Evolutionary conservation across 148 eudicot genomes (phyloP), one percentile per base, ranked within the genome.

Genomic region (Persicaria maculosa): DNA sequence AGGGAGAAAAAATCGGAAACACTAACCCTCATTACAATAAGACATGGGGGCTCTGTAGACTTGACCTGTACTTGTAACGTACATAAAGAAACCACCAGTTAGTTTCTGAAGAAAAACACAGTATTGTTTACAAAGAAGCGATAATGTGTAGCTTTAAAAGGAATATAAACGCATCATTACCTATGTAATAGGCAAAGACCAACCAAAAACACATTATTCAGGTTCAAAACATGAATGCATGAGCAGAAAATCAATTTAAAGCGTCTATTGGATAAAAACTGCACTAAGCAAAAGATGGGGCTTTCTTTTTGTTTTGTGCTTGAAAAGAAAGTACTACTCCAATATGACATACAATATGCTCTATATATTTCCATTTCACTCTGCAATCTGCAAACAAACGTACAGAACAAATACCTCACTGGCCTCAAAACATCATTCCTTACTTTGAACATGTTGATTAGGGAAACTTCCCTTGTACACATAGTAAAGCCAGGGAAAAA

Each of bases 21-120:
- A 81, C 91, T 71, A 74, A 91, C 98, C 98, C 70, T 93, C 77
- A 80, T 85, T 74, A 83, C 82, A 70, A 89, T 80, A 58, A 83
- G 83, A 72, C 85, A 82, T 78, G 93, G 87, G 45, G 90, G 83
- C 61, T 85, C 84, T 14, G 80, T 53, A 72, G 82, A 61, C 79
- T 80, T 86, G 80, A 85, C 84, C 98, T 93, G 95, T 86, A 85
- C 19, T 11, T 50, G 77, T 5, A 53, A 15, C 72, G 31, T 47
- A 47, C 67, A 20, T 50, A 15, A 22, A 72, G 16, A 72, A 72
- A 71, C 45, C 45, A 64, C 14, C 44, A 64, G 16, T 64, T 40
- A 64, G 69, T 8, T 12, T 36, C 46, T 31, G 31, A 64, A 64
- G 8, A 64, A 25, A 25, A 64, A 12, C 69, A 9, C 4, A 11